Base-by-base conservation (phyloP, 495 filamentous ascomycete genomes). In the Thozetella sp. region DNA sequence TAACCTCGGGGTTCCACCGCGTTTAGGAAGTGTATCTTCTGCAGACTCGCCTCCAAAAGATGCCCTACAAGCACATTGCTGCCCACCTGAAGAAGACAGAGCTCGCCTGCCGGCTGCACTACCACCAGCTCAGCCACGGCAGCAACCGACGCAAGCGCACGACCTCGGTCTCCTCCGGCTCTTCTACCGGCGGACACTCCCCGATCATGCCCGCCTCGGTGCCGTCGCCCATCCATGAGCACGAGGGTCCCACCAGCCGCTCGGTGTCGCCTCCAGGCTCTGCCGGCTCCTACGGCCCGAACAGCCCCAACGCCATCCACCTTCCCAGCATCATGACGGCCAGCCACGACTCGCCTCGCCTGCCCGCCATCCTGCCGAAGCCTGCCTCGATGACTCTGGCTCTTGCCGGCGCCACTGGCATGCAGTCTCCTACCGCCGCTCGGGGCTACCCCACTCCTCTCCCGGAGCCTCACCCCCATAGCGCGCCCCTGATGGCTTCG, bases 61-160 rank as follows among this genome's bases (percentile, higher is more conserved):
- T 93, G 86, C 90, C 90, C 1, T 93, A 93, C 75, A 93, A 93
- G 82, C 90, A 93, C 65, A 93, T 93, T 67, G 90, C 90, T 57
- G 84, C 86, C 57, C 86, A 92, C 63, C 75, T 93, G 60, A 91
- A 92, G 73, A 93, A 93, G 79, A 93, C 90, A 3, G 90, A 93
- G 77, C 76, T 93, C 58, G 90, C 90, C 54, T 93, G 90, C 73
- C 90, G 90, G 54, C 83, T 93, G 43, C 90, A 93, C 68, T 93
- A 90, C 67, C 90, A 93, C 63, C 90, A 93, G 62, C 82, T 93
- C 45, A 91, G 88, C 64, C 91, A 93, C 66, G 90, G 90, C 55
- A 90, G 83, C 76, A 92, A 88, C 71, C 84, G 87, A 54, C 87
- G 88, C 66, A 87, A 88, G 74, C 81, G 88, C 27, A 86, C 86